Conservation (phyloP, 257 asterid genomes). For the Verbena officinalis region DNA sequence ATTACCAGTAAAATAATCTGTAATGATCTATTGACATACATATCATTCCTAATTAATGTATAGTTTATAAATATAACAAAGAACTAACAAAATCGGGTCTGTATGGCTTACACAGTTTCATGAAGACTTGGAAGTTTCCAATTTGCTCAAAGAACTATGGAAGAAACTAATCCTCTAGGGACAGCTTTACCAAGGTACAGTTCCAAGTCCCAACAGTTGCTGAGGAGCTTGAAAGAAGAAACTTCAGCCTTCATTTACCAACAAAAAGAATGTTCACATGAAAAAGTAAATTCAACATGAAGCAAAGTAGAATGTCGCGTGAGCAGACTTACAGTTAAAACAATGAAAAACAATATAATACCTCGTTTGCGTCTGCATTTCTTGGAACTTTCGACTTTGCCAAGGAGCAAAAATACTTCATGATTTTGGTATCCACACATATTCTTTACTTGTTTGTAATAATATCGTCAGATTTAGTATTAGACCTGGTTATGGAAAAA, state of each 20-base stretch:
- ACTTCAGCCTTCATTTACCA: slow-evolving; percentile 24
- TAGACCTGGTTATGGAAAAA: slow-evolving; percentile 15
- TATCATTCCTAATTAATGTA: slow-evolving; percentile 4
- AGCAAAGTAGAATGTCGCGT: background rate
- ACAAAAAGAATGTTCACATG: background rate
- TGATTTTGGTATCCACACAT: background rate
- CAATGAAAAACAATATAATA: background rate
- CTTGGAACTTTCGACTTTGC: background rate
- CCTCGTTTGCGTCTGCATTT: background rate
- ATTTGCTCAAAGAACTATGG: too few species aligned
- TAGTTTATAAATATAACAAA: background rate
- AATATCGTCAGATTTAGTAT: slow-evolving; percentile 7
- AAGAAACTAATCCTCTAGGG: background rate
- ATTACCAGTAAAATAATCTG: background rate
- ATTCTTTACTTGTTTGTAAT: background rate
- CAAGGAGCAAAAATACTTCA: slow-evolving; percentile 15
- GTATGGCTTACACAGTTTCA: background rate
- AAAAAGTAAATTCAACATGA: background rate
- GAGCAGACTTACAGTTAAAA: slow-evolving; percentile 13
- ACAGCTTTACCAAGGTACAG: slow-evolving; percentile 8
- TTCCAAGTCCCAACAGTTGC: slow-evolving; percentile 5
- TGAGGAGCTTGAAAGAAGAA: slow-evolving; percentile 18
- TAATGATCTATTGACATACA: background rate
- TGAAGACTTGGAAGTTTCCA: slow-evolving; percentile 1
- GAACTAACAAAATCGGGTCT: background rate